Evolutionary conservation across 805 yeast genomes (phyloP), one percentile per base, ranked within the genome.

Genomic region (Candida argentea): DNA sequence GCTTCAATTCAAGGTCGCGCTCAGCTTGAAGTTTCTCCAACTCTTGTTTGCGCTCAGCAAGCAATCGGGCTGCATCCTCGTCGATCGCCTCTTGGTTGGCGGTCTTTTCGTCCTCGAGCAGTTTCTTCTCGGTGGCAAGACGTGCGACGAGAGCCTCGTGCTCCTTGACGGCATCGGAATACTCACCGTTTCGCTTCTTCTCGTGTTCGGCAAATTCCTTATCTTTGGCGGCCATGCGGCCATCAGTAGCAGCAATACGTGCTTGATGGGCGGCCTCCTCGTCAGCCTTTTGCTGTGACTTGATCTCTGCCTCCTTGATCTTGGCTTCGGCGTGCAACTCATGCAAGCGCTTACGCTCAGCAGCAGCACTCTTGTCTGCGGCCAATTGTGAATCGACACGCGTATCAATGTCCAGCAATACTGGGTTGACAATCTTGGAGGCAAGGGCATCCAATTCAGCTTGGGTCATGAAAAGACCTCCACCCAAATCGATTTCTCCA

Each of bases 361-460:
- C 40, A 31, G 50, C 52, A 22, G 47, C 45, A 19, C 52, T 46
- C 26, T 50, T 50, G 34, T 58, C 60, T 25, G 54, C 52, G 40
- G 61, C 65, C 58, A 94, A 72, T 55, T 84, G 89, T 26, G 70
- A 67, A 14, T 55, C 63, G 13, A 93, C 94, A 46, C 81, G 77
- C 25, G 63, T 55, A 41, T 70, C 64, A 44, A 89, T 73, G 51
- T 84, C 87, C 22, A 63, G 66, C 44, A 89, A 61, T 4, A 89
- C 86, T 6, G 98, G 98, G 39, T 70, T 66, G 33, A 91, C 94
- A 45, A 82, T 65, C 26, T 75, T 67, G 35, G 73, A 59, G 13
- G 98, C 97, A 60, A 89, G 70, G 28, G 67, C 67, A 38, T 83
- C 79, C 36, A 91, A 71, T 44, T 87, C 95, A 13, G 63, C 68